Percentiles rank a stretch among this genome's conserved stretches.
These are phyloP conservation scores for Hysterangium stoloniferum DNA, from an alignment of 768 basidiomycete genomes.

Conservation along the genomic window DNA sequence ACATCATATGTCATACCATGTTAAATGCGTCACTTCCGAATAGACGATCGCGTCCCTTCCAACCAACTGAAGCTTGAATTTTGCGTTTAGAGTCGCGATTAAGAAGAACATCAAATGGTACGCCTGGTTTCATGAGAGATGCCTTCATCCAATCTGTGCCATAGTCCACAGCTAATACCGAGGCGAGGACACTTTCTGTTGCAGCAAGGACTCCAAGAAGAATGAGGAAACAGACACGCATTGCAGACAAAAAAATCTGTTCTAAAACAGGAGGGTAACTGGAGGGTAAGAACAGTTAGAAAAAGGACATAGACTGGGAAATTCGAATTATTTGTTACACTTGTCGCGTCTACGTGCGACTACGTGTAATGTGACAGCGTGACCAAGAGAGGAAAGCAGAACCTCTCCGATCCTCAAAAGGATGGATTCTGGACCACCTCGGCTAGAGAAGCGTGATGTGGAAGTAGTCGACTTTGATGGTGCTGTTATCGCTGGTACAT, in stretches of 20 bases:
- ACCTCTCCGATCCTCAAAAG: too few species aligned
- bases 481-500: neutral
- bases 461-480: neutral
- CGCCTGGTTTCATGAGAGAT: constrained; percentile 87
- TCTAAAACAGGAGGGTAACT: neutral
- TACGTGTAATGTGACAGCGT: constrained; percentile 9
- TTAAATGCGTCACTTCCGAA: constrained; percentile 88
- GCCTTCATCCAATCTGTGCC: constrained; percentile 97
- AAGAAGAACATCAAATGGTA: constrained; percentile 91
- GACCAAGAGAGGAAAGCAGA: too few species aligned
- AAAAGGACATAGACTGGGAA: constrained; percentile 1
- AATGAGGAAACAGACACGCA: neutral
- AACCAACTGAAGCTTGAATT: constrained; percentile 81
- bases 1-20: constrained; percentile 48
- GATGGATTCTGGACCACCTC: neutral
- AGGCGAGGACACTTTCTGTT: constrained; percentile 40
- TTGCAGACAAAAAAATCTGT: neutral
- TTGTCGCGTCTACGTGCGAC: constrained; percentile 5
- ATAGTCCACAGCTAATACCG: constrained; percentile 95
- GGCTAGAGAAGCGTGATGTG: neutral
- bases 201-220: neutral
- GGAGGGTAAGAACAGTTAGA: neutral
- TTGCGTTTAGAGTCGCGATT: constrained; percentile 98
- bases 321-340: constrained; percentile 1
- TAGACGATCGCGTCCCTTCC: constrained; percentile 84